These are phyloP conservation scores for Pseudogymnoascus verrucosus DNA, from an alignment of 2,329 filamentous ascomycete genomes.

Conservation along the genomic window DNA sequence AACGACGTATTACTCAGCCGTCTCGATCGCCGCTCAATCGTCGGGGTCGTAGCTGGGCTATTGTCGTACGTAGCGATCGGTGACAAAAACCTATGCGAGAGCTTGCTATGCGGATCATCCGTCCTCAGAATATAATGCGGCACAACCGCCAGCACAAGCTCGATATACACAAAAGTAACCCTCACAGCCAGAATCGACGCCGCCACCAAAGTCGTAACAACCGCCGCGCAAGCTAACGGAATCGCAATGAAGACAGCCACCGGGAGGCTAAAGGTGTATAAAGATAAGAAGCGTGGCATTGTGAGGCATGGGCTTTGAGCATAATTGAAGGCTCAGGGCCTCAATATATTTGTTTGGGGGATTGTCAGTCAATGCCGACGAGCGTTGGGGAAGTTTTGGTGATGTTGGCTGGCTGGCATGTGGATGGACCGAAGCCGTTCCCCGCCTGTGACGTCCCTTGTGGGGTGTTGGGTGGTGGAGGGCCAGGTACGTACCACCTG, in stretches of 20 bases:
- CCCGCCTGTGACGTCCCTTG: conserved; percentile 1
- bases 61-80: not conserved
- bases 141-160: conserved; percentile 50
- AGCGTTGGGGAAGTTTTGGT: not conserved
- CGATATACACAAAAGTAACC: conserved; percentile 54
- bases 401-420: not conserved
- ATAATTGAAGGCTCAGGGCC: not conserved
- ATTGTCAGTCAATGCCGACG: not conserved
- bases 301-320: conserved; percentile 10
- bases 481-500: conserved; percentile 5
- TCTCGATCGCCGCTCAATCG: not conserved
- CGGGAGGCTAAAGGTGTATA: conserved; percentile 51
- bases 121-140: conserved; percentile 42
- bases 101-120: not conserved
- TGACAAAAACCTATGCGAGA: conserved; percentile 14
- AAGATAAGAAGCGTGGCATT: conserved; percentile 47
- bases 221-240: conserved; percentile 55
- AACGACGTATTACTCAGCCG: not conserved
- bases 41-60: not conserved
- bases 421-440: not conserved
- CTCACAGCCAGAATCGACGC: conserved; percentile 54
- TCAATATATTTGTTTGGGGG: not conserved
- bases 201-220: conserved; percentile 54
- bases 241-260: conserved; percentile 54
- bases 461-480: not conserved